Evolutionary conservation across 768 basidiomycete genomes (phyloP).

Genomic region (Lactarius hengduanensis): DNA sequence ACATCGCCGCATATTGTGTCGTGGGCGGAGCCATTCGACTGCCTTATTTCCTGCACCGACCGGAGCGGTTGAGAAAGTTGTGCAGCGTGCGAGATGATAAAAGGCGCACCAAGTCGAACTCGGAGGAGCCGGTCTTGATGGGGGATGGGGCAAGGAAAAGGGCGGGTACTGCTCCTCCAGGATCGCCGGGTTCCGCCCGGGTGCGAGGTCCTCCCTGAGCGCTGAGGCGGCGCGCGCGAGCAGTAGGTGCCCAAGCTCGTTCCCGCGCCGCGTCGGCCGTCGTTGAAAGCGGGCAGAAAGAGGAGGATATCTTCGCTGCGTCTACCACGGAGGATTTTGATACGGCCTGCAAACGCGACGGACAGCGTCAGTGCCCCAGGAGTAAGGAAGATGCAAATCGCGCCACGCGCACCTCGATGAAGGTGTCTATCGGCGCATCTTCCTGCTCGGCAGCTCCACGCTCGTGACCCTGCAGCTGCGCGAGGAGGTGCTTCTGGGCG

Average conservation of each 20-base stretch:
- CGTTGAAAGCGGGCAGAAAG: slow-evolving; percentile 45
- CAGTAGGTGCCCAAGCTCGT: slow-evolving; percentile 42
- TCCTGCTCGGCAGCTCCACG: slow-evolving; percentile 49
- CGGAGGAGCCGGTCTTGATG: no score
- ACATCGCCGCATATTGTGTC: no score
- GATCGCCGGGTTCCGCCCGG: slow-evolving; percentile 33
- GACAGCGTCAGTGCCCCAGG: not conserved
- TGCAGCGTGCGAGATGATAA: no score
- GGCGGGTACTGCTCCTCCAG: slow-evolving; percentile 31
- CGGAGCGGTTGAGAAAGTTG: no score
- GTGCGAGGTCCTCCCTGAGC: slow-evolving; percentile 35
- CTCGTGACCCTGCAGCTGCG: slow-evolving; percentile 43
- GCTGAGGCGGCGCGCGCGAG: slow-evolving; percentile 39
- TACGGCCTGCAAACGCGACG: slow-evolving; percentile 44
- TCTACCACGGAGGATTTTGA: slow-evolving; percentile 43
- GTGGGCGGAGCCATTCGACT: no score
- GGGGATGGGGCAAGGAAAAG: no score
- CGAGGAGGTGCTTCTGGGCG: slow-evolving; percentile 46
- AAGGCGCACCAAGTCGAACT: no score
- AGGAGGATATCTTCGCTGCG: slow-evolving; percentile 51
- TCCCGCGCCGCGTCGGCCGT: slow-evolving; percentile 38
- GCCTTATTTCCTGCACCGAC: no score
- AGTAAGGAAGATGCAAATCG: not conserved
- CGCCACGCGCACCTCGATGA: slow-evolving; percentile 45
- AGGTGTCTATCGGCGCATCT: slow-evolving; percentile 44